Evolutionary conservation across 306 rosid genomes (phyloP), one percentile per base, ranked within the genome.

Genomic region (Rubus idaeus): DNA sequence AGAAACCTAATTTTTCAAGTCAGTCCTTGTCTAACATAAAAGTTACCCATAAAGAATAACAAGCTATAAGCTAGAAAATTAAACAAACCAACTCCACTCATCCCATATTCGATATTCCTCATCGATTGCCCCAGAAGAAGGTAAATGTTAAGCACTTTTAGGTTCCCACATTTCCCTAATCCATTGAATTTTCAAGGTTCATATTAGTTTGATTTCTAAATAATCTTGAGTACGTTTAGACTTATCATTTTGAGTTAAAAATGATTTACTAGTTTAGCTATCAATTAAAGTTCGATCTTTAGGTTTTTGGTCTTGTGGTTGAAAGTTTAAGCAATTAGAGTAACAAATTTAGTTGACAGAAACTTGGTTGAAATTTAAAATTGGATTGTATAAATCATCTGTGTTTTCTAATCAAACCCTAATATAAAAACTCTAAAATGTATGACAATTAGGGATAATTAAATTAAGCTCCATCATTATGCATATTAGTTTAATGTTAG

Each of bases 121-220:
- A 84, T 86, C 86, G 82, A 79, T 86, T 77, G n/a, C 80, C 77
- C 84, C 82, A 79, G 87, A 83, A 81, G 16, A 23, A 74, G 42
- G 66, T 61, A 61, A 61, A 30, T 62, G 44, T 37, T 35, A 62
- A 62, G 68, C 44, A 62, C 44, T 16, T 30, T 61, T 26, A 13
- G 68, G 41, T 37, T 21, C 68, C 45, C 68, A 30, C 20, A 30
- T 45, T 14, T 37, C 68, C 20, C 45, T 37, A 63, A 63, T 37
- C 21, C 68, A 37, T 62, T 14, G 68, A 61, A 30, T 5, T 30
- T 30, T 35, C 5, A 61, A 57, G 64, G 39, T 21, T 21, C 39
- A 57, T 57, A 6, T 21, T 57, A 53, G 64, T 21, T 57, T 57
- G 37, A 21, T 60, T 5, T 58, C 16, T 10, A 10, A 30, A 61